Conservation (phyloP, 2,329 filamentous ascomycete genomes). For the Bipolaris gigantea region DNA sequence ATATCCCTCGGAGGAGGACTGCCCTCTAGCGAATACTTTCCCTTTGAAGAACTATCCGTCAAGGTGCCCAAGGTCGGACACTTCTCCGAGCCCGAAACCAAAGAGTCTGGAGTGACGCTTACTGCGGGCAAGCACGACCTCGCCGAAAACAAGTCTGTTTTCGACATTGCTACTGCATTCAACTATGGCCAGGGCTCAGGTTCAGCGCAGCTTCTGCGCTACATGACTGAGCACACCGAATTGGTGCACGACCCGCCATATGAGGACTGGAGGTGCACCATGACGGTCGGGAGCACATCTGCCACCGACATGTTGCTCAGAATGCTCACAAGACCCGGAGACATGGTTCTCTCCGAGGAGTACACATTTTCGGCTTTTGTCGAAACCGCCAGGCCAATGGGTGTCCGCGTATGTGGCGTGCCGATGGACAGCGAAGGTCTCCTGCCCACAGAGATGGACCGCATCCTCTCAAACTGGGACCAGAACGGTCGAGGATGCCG, state of each 20-base stretch:
- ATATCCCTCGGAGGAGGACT: slow-evolving; percentile 93
- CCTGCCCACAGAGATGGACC: slow-evolving; percentile 63
- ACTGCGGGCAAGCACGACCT: slow-evolving; percentile 84
- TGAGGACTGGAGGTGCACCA: slow-evolving; percentile 81
- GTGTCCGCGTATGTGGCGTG: slow-evolving; percentile 62
- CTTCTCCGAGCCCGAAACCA: slow-evolving; percentile 71
- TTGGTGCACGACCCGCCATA: slow-evolving; percentile 86
- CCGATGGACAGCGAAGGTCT: slow-evolving; percentile 69
- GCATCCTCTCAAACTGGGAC: slow-evolving; percentile 68
- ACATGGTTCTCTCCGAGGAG: slow-evolving; percentile 82
- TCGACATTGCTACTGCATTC: slow-evolving; percentile 82
- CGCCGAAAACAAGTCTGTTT: slow-evolving; percentile 61
- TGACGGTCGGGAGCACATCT: slow-evolving; percentile 84
- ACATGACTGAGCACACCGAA: slow-evolving; percentile 93
- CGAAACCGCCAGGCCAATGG: slow-evolving; percentile 66
- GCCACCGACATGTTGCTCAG: slow-evolving; percentile 81
- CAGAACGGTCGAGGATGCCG: slow-evolving; percentile 54
- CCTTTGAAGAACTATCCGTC: slow-evolving; percentile 77
- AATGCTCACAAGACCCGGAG: slow-evolving; percentile 75
- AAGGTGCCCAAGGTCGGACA: slow-evolving; percentile 69
- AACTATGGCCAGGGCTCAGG: slow-evolving; percentile 93
- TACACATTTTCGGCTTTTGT: slow-evolving; percentile 84
- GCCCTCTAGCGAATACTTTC: slow-evolving; percentile 87
- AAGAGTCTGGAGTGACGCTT: slow-evolving; percentile 61
- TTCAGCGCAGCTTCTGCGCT: slow-evolving; percentile 83